phyloP scores from a whole-genome alignment of 495 filamentous ascomycete species.

The Pyronema omphalodes region DNA sequence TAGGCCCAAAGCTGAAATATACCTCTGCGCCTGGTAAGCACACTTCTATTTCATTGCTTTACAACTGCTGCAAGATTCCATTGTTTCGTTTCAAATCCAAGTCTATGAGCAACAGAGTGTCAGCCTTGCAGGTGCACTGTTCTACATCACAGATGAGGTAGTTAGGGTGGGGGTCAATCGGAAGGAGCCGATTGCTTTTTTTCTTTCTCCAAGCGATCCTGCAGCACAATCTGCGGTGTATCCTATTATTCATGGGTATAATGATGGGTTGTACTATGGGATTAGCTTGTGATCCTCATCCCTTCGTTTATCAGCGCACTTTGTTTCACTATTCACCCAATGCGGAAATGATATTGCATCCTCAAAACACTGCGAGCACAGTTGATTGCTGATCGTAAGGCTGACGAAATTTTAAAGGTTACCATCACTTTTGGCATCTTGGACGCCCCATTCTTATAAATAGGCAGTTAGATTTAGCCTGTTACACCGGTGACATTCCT shows the following conservation, averaged over 20 bases:
- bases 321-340: too few species aligned
- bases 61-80: neutral
- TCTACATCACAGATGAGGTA: too few species aligned
- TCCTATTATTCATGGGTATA: too few species aligned
- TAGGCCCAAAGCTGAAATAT: conserved; percentile 24
- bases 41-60: neutral
- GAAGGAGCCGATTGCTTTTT: too few species aligned
- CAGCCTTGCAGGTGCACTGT: neutral
- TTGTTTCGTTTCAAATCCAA: neutral
- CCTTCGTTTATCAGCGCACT: too few species aligned
- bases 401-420: conserved; percentile 9
- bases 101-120: neutral
- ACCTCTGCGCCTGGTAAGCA: conserved; percentile 22
- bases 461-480: conserved; percentile 21
- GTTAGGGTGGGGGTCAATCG: too few species aligned
- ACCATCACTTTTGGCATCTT: conserved; percentile 22
- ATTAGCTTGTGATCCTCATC: too few species aligned
- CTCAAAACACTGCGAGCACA: too few species aligned
- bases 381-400: neutral
- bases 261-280: too few species aligned
- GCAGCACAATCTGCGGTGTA: too few species aligned
- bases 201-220: too few species aligned
- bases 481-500: conserved; percentile 21
- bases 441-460: conserved; percentile 21
- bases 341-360: too few species aligned